Evolutionary conservation across 768 basidiomycete species (phyloP), one percentile per base, ranked within the genome.

Genomic region (Tephrocybe sp.): DNA sequence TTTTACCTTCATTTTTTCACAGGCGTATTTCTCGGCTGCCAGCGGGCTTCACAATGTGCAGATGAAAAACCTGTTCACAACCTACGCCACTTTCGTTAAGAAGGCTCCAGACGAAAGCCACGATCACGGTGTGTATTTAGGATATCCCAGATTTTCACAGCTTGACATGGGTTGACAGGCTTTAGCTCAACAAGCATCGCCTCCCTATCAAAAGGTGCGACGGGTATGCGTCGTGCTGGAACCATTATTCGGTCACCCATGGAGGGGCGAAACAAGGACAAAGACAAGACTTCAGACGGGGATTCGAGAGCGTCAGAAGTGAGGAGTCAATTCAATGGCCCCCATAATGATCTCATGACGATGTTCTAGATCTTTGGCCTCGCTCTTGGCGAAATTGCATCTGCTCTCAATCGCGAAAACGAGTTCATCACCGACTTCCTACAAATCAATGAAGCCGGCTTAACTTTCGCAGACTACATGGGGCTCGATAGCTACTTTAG

Each of bases 401-500:
- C 82, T 4, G 76, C 84, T 49, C 78, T 97, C n/a, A 84, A 87
- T 53, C 79, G 78, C 10, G 95, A 98, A 69, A 84, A 88, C 60
- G 85, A 85, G 30, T 98, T 97, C 68, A 84, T 97, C 54, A 80
- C 86, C 8, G 89, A 94, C 60, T 98, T 98, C 68, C 72, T 98
- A 42, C 93, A 94, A 63, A 88, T 97, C 64, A 92, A 92, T 55
- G 89, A 95, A 54, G 80, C 84, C 17, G 84, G 84, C 14, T 77
- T 93, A 12, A 97, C 96, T 1, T 98, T 93, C 66, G 96, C 96
- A 12, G 96, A 98, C 69, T 93, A 96, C 60, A 91, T 92, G 83
- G 84, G 84, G 39, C 72, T 98, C 52, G 96, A 98, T 64, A 92
- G 84, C 53, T 98, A 97, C 68, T 97, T 97, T 73, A 79, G 92